Evolutionary conservation across 257 asterid species (phyloP).

Genomic region (Voacanga thouarsii): DNA sequence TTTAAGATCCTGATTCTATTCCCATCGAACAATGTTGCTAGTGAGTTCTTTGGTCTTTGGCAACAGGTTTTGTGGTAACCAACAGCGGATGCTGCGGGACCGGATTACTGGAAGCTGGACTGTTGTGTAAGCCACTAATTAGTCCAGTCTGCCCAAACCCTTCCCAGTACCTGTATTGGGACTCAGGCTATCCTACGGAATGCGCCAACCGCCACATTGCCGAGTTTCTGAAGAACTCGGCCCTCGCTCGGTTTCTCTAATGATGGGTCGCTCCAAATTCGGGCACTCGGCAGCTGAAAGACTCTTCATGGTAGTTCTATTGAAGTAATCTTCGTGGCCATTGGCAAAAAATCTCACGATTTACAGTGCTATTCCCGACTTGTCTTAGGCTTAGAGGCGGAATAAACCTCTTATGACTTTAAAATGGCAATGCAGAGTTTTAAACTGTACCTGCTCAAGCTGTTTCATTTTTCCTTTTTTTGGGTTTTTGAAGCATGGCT

Average conservation of each 20-base stretch:
- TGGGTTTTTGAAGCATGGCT: no score
- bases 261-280: not conserved
- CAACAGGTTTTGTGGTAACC: conserved; percentile 11
- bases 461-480: no score
- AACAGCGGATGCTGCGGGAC: conserved; percentile 20
- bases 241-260: not conserved
- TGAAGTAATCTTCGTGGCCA: not conserved
- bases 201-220: conserved; percentile 12
- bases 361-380: not conserved
- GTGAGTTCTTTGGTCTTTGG: not conserved
- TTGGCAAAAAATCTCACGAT: not conserved
- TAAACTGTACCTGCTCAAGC: not conserved
- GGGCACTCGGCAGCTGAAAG: not conserved
- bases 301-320: not conserved
- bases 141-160: conserved; percentile 22
- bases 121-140: conserved; percentile 6
- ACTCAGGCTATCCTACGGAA: conserved; percentile 17
- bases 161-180: conserved; percentile 15
- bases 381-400: not conserved
- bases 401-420: no score
- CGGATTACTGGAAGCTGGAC: conserved; percentile 7
- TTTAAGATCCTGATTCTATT: no score
- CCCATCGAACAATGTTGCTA: no score
- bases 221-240: not conserved
- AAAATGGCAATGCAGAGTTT: not conserved